A percentile compares a stretch with the other conserved stretches of the same genome.
phyloP scores from a whole-genome alignment of 2,329 filamentous ascomycete species.

The Xylariaceae sp. region DNA sequence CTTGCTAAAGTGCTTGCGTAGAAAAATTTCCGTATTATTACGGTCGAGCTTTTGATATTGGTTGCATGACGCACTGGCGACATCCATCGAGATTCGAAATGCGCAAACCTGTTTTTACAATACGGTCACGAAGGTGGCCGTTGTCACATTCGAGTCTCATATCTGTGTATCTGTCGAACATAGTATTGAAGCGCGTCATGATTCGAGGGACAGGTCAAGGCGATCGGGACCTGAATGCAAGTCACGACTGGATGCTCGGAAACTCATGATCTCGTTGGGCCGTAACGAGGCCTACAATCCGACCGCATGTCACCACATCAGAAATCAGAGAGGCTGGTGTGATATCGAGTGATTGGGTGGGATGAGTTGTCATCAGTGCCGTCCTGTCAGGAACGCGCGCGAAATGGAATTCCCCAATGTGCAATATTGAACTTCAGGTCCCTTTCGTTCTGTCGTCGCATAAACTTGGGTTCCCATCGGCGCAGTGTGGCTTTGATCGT shows the following conservation, averaged over 20 bases:
- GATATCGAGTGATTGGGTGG: conserved; percentile 13
- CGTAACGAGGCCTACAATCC: conserved; percentile 20
- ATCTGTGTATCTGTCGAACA: too few species aligned
- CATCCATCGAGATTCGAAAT: too few species aligned
- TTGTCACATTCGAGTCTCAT: too few species aligned
- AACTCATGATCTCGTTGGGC: conserved; percentile 16
- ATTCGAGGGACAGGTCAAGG: conserved; percentile 3
- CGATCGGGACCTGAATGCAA: background rate
- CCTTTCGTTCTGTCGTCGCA: conserved; percentile 1
- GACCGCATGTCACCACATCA: conserved; percentile 21
- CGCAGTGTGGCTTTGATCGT: conserved; percentile 4
- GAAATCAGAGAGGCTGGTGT: conserved; percentile 14
- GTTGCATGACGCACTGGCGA: too few species aligned
- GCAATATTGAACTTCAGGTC: conserved; percentile 3
- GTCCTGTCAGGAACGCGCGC: conserved; percentile 12
- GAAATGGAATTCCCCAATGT: conserved; percentile 4
- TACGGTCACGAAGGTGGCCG: too few species aligned
- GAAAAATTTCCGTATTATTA: too few species aligned
- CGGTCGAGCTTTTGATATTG: too few species aligned
- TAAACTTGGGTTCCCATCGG: conserved; percentile 4
- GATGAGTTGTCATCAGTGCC: background rate
- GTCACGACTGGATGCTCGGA: conserved; percentile 10
- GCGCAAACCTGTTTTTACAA: too few species aligned
- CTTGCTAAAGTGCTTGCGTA: too few species aligned
- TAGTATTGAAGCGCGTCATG: conserved; percentile 6